Evolutionary conservation across 2,329 filamentous ascomycete genomes (phyloP).

Genomic region (Lasiodiplodia hormozganensis): DNA sequence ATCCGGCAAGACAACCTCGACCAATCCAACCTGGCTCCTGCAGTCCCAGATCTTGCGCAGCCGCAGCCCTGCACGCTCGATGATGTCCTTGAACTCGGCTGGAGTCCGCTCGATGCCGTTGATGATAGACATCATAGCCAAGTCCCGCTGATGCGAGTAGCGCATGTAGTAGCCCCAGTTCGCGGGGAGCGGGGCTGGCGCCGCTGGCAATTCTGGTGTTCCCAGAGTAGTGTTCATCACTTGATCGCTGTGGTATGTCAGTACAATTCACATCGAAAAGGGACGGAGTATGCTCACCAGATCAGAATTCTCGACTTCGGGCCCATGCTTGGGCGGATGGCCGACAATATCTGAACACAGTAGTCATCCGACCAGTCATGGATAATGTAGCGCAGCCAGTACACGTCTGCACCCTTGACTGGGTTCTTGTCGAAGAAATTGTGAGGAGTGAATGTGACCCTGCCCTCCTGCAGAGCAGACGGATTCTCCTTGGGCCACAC

Average conservation of each 20-base stretch:
- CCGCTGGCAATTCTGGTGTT: slow-evolving; percentile 37
- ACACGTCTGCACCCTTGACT: slow-evolving; percentile 62
- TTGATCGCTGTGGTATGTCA: slow-evolving; percentile 38
- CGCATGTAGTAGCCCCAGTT: slow-evolving; percentile 46
- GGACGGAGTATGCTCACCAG: background rate
- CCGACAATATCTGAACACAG: slow-evolving; percentile 40
- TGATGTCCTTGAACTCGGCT: slow-evolving; percentile 38
- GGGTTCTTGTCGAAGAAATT: slow-evolving; percentile 66
- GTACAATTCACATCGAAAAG: too few relatives aligned
- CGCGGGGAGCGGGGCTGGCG: slow-evolving; percentile 42
- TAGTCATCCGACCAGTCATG: slow-evolving; percentile 66
- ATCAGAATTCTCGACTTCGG: slow-evolving; percentile 31
- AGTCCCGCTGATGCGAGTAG: slow-evolving; percentile 43
- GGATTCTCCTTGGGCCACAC: slow-evolving; percentile 43
- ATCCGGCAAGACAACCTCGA: slow-evolving; percentile 35
- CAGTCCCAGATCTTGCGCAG: slow-evolving; percentile 43
- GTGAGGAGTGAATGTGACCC: slow-evolving; percentile 54
- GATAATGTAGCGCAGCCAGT: slow-evolving; percentile 66
- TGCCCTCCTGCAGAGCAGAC: slow-evolving; percentile 29
- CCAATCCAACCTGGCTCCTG: slow-evolving; percentile 42
- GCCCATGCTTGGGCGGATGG: slow-evolving; percentile 26
- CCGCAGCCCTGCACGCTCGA: slow-evolving; percentile 40
- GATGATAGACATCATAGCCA: slow-evolving; percentile 45
- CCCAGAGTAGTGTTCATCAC: slow-evolving; percentile 48
- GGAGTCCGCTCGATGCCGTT: slow-evolving; percentile 49